Evolutionary conservation across 441 rosid genomes (phyloP), one percentile per base, ranked within the genome.

Genomic region (Flueggea neowawraea): DNA sequence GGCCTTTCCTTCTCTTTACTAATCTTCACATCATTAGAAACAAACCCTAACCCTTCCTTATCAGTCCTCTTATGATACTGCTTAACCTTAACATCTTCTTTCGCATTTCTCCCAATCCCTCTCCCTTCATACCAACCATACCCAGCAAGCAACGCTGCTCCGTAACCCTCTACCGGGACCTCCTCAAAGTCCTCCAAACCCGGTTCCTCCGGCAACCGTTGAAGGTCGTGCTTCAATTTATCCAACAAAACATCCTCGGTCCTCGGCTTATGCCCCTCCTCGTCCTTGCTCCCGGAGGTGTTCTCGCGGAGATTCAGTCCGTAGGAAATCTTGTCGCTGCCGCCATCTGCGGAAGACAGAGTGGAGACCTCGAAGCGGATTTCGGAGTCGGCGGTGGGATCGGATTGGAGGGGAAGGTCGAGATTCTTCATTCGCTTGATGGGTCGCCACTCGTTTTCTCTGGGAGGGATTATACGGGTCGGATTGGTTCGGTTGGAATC

Each of bases 81-180:
- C 73, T 70, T 79, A 13, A 82, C 73, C 57, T 84, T 61, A 51
- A 84, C 87, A 73, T 90, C 90, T 12, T 77, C 88, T 67, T 84
- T 87, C 16, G 84, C 77, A 6, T 85, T 90, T 60, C 66, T 84
- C 41, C 97, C 97, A 32, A 90, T 78, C 6, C 97, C 97, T 32
- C 71, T 78, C 6, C 97, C 96, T 52, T 91, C 95, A 6, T 68
- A 62, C 97, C 97, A 90, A 0, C 98, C 97, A 47, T 87, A 90
- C 0, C 97, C 97, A 61, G 84, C 82, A 16, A 93, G 84, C 71
- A 88, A 60, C 4, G 95, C 89, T n/a, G 78, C 83, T 0, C 85
- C 94, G 49, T 81, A 93, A 1, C 74, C 95, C 64, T 88, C 96
- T 7, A 93, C 92, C 0, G 98, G 86, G 66, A 84, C 68, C 16